Conservation (phyloP, 2,329 filamentous ascomycete genomes). For the Sphaerostilbella broomeana region DNA sequence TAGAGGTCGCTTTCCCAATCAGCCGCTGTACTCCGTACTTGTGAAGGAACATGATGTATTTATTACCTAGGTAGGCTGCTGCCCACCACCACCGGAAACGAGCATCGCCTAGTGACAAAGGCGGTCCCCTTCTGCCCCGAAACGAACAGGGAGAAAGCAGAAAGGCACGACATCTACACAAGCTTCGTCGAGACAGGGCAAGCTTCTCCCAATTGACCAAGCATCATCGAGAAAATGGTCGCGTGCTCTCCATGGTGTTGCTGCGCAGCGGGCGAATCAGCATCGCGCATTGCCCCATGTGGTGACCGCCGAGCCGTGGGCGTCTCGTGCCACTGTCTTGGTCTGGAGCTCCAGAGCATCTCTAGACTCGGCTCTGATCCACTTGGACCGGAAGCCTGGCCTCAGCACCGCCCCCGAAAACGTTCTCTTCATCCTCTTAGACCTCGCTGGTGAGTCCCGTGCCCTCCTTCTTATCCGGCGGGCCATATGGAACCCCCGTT, state of each 20-base stretch:
- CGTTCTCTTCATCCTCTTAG: conserved; percentile 7
- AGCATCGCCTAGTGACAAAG: no score
- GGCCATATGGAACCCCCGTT: no score
- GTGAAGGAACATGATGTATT: no score
- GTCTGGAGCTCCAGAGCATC: conserved; percentile 1
- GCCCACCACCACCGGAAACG: no score
- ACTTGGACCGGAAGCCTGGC: not conserved
- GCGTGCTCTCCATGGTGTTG: conserved; percentile 30
- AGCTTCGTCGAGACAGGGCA: not conserved
- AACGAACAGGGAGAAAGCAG: not conserved
- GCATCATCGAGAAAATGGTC: conserved; percentile 39
- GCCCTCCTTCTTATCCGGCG: conserved; percentile 3
- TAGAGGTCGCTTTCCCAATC: no score
- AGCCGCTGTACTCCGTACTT: no score
- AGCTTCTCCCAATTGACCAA: conserved; percentile 30
- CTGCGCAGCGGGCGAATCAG: conserved; percentile 27
- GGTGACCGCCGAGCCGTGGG: conserved; percentile 13
- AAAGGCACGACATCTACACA: not conserved
- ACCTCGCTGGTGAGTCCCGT: conserved; percentile 10
- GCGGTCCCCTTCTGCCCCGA: not conserved
- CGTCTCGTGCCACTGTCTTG: conserved; percentile 6
- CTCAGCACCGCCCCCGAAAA: not conserved
- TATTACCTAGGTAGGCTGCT: no score
- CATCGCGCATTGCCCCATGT: conserved; percentile 28
- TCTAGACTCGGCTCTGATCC: not conserved